Conservation (phyloP, 805 yeast genomes). For the Danielozyma ontarioensis region DNA sequence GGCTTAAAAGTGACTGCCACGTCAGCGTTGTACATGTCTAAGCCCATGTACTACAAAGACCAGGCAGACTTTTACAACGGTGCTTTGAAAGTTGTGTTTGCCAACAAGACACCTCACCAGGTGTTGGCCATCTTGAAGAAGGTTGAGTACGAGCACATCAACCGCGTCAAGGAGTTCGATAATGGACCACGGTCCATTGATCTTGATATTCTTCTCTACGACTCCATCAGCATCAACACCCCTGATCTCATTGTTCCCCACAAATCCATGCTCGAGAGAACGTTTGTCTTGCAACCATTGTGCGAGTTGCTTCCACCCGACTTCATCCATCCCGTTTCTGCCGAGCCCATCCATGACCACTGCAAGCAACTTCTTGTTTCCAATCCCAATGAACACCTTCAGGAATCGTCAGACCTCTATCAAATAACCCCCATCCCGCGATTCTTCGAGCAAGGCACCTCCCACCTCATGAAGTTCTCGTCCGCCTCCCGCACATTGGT, state of each 20-base stretch:
- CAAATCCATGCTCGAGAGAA: constrained; percentile 78
- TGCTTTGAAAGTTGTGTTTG: constrained; percentile 61
- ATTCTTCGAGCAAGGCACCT: constrained; percentile 1
- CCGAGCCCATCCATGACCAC: constrained; percentile 73
- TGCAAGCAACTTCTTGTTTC: constrained; percentile 42
- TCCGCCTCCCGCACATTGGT: constrained; percentile 50
- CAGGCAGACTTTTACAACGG: constrained; percentile 86
- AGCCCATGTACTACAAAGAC: constrained; percentile 84
- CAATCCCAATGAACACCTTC: constrained; percentile 35
- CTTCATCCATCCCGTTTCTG: constrained; percentile 75
- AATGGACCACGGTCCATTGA: constrained; percentile 94
- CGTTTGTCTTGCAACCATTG: constrained; percentile 86
- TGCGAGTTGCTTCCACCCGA: constrained; percentile 73
- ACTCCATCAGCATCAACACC: constrained; percentile 49
- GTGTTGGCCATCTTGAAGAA: constrained; percentile 58
- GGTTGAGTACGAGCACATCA: constrained; percentile 69
- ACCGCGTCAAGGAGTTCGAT: constrained; percentile 70
- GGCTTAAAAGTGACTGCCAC: constrained; percentile 49
- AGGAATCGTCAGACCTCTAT: constrained; percentile 46
- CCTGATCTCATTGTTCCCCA: constrained; percentile 76
- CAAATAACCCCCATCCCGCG: constrained; percentile 46
- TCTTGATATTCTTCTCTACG: constrained; percentile 78
- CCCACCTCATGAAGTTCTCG: constrained; percentile 24
- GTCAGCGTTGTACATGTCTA: constrained; percentile 79
- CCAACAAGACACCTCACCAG: constrained; percentile 52